Conservation (phyloP, 768 basidiomycete species). For the Tricholoma bakamatsutake region DNA sequence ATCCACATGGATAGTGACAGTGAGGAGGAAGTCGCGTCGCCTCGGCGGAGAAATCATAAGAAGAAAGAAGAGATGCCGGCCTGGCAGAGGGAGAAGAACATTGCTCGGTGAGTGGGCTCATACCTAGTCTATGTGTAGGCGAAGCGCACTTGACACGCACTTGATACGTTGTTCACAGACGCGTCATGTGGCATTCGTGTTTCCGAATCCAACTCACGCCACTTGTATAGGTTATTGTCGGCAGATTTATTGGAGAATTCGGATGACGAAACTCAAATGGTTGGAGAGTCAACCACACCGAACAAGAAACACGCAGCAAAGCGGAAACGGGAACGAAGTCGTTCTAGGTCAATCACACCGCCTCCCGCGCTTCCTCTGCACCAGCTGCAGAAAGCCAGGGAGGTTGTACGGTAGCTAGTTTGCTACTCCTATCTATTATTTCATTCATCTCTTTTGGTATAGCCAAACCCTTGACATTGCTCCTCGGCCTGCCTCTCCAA, state of each 20-base stretch:
- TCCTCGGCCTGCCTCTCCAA: conserved; percentile 44
- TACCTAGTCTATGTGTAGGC: neutral
- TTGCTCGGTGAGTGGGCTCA: conserved; percentile 32
- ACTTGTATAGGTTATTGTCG: conserved; percentile 31
- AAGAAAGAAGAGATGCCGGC: conserved; percentile 33
- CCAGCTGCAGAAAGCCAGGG: conserved; percentile 50
- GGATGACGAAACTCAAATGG: conserved; percentile 35
- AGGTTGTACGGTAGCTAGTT: conserved; percentile 50
- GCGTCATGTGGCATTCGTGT: conserved; percentile 1
- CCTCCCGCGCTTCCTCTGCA: conserved; percentile 56
- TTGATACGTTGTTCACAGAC: neutral
- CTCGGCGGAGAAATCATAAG: conserved; percentile 31
- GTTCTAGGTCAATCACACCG: conserved; percentile 71
- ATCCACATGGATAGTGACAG: conserved; percentile 15
- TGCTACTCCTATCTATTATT: neutral
- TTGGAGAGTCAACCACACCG: conserved; percentile 18
- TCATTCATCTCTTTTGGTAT: neutral
- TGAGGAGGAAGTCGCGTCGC: conserved; percentile 26
- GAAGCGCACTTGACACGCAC: neutral
- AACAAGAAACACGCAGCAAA: conserved; percentile 27
- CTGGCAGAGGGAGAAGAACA: conserved; percentile 38
- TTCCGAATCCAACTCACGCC: neutral
- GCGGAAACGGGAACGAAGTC: conserved; percentile 46
- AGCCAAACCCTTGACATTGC: conserved; percentile 44
- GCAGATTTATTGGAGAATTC: conserved; percentile 39